A percentile compares a stretch with the other conserved stretches of the same genome.
Conservation (phyloP, 345 rosid genomes). For the Lepidium sativum region DNA sequence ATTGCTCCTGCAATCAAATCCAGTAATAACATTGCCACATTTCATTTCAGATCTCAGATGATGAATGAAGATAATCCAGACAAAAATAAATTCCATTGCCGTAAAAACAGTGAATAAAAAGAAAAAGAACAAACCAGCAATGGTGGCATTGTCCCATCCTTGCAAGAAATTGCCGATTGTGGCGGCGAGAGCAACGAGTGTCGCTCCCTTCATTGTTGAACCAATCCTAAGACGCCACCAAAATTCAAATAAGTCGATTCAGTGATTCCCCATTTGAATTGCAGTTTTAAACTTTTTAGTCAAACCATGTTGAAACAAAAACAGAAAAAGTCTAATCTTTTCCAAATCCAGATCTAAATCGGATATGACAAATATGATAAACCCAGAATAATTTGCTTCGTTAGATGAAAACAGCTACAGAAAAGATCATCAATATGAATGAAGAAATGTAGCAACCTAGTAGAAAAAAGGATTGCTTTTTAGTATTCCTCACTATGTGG, state of each 20-base stretch:
- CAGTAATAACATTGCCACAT: neutral
- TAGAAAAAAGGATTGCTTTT: neutral
- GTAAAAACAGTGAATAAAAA: neutral
- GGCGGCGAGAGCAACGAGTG: slow-evolving; percentile 84
- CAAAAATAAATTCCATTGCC: neutral
- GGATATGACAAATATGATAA: neutral
- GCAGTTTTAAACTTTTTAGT: slow-evolving; percentile 3
- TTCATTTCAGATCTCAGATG: neutral
- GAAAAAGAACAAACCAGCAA: slow-evolving; percentile 58
- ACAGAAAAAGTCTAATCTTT: neutral
- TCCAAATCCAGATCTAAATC: slow-evolving; percentile 8
- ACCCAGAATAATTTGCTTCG: neutral
- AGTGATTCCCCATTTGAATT: neutral
- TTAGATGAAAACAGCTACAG: neutral
- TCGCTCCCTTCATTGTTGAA: slow-evolving; percentile 69
- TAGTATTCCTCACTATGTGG: neutral
- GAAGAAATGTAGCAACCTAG: neutral
- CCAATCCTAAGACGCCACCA: slow-evolving; percentile 6
- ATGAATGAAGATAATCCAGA: neutral
- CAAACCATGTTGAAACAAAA: neutral
- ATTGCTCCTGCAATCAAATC: slow-evolving; percentile 56
- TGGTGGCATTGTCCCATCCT: slow-evolving; percentile 99
- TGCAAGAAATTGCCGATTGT: slow-evolving; percentile 90
- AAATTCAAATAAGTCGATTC: neutral
- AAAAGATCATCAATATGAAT: neutral